These are phyloP conservation scores for Sextonia rubra DNA, from an alignment of 164 flowering plant genomes.

Conservation along the genomic window DNA sequence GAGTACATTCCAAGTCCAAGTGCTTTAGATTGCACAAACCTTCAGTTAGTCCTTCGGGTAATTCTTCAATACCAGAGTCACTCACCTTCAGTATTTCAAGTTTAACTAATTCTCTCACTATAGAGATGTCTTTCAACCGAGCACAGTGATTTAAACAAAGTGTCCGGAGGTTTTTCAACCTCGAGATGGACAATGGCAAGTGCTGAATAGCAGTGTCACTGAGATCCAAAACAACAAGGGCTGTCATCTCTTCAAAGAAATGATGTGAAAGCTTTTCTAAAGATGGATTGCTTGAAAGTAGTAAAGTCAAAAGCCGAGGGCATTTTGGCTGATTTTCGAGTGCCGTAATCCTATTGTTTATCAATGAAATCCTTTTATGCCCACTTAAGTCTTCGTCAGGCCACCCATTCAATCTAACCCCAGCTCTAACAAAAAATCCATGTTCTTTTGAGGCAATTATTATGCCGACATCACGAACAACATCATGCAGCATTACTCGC, in stretches of 20 bases:
- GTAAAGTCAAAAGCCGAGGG: neutral
- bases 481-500: slow-evolving; percentile 8
- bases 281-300: neutral
- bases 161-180: neutral
- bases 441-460: neutral
- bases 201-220: neutral
- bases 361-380: neutral
- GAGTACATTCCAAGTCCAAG: slow-evolving; percentile 1
- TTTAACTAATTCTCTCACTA: neutral
- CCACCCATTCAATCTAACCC: neutral
- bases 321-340: slow-evolving; percentile 1
- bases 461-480: neutral
- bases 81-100: slow-evolving; percentile 10
- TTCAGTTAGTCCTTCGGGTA: neutral
- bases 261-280: neutral
- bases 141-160: neutral
- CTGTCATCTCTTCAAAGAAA: slow-evolving; percentile 6
- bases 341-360: neutral
- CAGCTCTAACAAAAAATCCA: neutral
- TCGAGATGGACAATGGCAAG: neutral
- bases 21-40: neutral
- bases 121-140: neutral
- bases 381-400: neutral
- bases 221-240: slow-evolving; percentile 5
- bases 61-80: neutral